Conservation (phyloP, 352 stramenopile genomes). For the Blastocystis sp. region DNA sequence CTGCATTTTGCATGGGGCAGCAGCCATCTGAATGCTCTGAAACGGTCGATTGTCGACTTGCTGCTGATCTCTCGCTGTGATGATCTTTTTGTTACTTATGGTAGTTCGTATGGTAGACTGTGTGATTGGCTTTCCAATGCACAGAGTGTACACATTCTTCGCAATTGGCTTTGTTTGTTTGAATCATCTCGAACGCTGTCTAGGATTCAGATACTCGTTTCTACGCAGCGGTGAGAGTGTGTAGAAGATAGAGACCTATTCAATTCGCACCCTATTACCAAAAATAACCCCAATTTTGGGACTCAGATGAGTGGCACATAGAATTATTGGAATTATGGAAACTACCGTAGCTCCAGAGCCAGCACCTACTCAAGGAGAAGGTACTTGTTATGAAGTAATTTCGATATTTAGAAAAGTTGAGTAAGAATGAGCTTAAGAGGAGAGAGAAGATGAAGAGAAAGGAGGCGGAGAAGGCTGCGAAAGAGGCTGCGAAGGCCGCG, state of each 20-base stretch:
- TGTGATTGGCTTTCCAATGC: neutral
- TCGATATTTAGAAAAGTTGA: constrained; percentile 70
- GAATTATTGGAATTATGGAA: constrained; percentile 37
- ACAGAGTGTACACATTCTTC: neutral
- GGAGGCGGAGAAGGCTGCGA: constrained; percentile 85
- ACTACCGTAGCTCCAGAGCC: constrained; percentile 20
- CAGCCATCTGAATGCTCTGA: neutral
- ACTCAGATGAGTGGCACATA: neutral
- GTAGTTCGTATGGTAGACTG: neutral
- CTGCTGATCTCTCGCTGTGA: neutral
- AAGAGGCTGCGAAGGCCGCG: constrained; percentile 75
- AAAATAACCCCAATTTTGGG: neutral
- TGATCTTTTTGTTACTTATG: neutral
- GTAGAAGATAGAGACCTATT: too few relatives aligned
- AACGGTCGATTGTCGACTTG: neutral
- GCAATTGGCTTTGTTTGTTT: too few relatives aligned
- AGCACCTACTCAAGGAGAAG: constrained; percentile 31
- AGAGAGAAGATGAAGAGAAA: constrained; percentile 88
- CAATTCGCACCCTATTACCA: neutral
- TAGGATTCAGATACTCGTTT: neutral
- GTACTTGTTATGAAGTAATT: neutral
- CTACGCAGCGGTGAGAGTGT: neutral
- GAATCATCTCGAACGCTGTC: too few relatives aligned
- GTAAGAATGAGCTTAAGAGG: constrained; percentile 97
- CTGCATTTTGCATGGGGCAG: too few relatives aligned